These are phyloP conservation scores for Tuber calosporum DNA, from an alignment of 495 filamentous ascomycete genomes.

Conservation along the genomic window DNA sequence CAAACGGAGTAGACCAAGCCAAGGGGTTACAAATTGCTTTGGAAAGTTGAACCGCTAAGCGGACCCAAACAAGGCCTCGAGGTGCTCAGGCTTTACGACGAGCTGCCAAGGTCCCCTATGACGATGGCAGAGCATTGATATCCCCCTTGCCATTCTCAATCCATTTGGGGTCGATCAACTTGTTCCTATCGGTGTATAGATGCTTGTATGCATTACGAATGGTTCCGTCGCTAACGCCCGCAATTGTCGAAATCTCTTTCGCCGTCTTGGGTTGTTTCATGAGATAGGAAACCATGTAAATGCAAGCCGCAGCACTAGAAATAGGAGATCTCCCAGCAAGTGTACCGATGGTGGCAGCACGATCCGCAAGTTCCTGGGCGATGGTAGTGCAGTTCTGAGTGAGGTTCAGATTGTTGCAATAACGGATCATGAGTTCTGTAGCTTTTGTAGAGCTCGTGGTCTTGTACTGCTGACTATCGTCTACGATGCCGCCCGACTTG, in stretches of 20 bases:
- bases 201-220: constrained; percentile 91
- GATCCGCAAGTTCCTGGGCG: constrained; percentile 64
- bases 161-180: constrained; percentile 68
- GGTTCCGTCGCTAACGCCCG: constrained; percentile 84
- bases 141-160: constrained; percentile 63
- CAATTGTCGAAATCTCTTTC: constrained; percentile 73
- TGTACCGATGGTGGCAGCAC: constrained; percentile 62
- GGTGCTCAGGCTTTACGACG: background rate
- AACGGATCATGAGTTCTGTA: constrained; percentile 77
- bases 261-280: constrained; percentile 69
- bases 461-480: constrained; percentile 52
- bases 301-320: constrained; percentile 87
- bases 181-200: constrained; percentile 64
- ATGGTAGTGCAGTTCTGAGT: constrained; percentile 61
- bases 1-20: background rate
- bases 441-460: constrained; percentile 73
- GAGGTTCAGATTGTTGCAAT: constrained; percentile 72
- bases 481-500: constrained; percentile 45
- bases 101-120: constrained; percentile 19
- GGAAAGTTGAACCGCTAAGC: background rate
- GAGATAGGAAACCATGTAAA: constrained; percentile 85
- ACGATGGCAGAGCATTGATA: constrained; percentile 58
- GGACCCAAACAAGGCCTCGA: background rate
- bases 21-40: background rate
- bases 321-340: constrained; percentile 90